Conservation (phyloP, 2,329 filamentous ascomycete species). For the Elsinoe arachidis region DNA sequence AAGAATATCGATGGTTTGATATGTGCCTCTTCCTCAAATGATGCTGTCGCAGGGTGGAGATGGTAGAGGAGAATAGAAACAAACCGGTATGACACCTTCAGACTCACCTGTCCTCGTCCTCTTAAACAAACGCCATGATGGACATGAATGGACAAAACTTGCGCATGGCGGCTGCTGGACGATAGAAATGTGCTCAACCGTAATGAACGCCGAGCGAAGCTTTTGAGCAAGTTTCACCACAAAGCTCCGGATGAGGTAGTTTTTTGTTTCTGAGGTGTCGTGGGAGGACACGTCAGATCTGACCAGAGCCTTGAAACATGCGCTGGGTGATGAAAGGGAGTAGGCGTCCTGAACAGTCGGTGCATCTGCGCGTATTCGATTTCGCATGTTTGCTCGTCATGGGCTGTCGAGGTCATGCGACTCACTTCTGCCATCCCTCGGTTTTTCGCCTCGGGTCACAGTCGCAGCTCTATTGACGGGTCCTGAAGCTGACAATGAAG, state of each 20-base stretch:
- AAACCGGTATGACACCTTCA: not conserved
- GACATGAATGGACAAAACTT: conserved; percentile 10
- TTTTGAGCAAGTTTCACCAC: conserved; percentile 10
- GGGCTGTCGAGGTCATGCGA: not conserved
- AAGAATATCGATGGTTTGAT: not conserved
- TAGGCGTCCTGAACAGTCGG: not conserved
- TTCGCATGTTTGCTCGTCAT: not conserved
- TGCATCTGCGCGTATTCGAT: not conserved
- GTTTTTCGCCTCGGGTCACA: too few relatives aligned
- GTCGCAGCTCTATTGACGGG: too few relatives aligned
- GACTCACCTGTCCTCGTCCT: not conserved
- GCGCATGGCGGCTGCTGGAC: conserved; percentile 8
- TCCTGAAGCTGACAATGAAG: too few relatives aligned
- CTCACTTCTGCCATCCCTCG: too few relatives aligned
- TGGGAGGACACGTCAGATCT: not conserved
- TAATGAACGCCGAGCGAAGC: conserved; percentile 10
- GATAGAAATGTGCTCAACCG: conserved; percentile 10
- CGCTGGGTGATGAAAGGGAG: not conserved
- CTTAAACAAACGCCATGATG: conserved; percentile 4
- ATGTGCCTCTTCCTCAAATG: not conserved
- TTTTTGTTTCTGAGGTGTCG: not conserved
- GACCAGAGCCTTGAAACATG: not conserved
- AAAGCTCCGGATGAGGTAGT: not conserved
- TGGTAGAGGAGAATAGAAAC: not conserved
- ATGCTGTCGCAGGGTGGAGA: not conserved